Evolutionary conservation across 2,329 filamentous ascomycete species (phyloP), one percentile per base, ranked within the genome.

Genomic region (Neofusicoccum umdonicola): DNA sequence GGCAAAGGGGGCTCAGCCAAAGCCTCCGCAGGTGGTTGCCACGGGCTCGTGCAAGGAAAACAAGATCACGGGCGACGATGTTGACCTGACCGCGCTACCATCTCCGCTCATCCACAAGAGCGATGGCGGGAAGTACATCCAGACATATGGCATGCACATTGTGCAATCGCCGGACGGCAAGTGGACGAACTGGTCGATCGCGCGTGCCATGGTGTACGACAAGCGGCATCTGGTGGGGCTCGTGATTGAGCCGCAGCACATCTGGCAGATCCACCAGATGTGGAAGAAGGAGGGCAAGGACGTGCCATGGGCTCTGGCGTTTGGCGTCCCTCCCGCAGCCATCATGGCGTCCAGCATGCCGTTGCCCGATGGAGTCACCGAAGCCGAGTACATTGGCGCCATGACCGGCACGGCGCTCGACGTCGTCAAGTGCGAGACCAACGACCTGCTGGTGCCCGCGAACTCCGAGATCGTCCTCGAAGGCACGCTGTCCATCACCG

Each of bases 361-460:
- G 4, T 58, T 71, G n/a, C 82, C 83, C 0, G 79, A 80, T 17
- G 81, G 81, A 0, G 72, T 84, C 0, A 79, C 77, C 0, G 83
- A 85, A 69, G 78, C 77, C 3, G 81, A 75, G 1, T 85, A 84
- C 61, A 74, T 84, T 5, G 82, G 83, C 1, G 77, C 82, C 0
- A 73, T 85, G 62, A 75, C 75, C 1, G 82, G 82, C 2, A 65
- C 70, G 0, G 72, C 82, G 0, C 64, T 85, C 5, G 79, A 85
- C 37, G 67, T 85, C 0, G 79, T 82, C 41, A 84, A 84, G 67
- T 84, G 82, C 63, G 83, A 85, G n/a, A 82, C 78, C 0, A 85
- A 82, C 63, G 74, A 79, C 27, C 69, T 85, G 0, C 69, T 75
- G 3, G 82, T 85, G 1, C 83, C 83, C 0, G 82, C 83, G 0